Evolutionary conservation across 2,329 filamentous ascomycete genomes (phyloP).

Genomic region (Celoporthe dispersa): DNA sequence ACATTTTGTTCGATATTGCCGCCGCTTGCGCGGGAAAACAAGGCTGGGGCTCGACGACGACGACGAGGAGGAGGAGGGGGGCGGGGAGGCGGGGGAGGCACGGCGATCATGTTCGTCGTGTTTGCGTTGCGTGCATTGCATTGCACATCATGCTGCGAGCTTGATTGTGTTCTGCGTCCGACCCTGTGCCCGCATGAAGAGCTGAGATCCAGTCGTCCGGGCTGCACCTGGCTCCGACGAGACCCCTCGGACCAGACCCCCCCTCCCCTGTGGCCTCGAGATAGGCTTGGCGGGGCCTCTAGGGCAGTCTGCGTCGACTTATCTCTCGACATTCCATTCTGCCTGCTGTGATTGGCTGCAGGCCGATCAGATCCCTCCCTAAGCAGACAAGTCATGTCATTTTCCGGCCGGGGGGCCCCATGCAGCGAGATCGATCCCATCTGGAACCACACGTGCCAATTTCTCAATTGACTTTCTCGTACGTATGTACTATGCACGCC

Average conservation of each 20-base stretch:
- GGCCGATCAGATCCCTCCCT: neutral
- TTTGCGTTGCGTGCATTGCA: constrained; percentile 13
- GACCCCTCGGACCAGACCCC: neutral
- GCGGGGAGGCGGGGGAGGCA: neutral
- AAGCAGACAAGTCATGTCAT: neutral
- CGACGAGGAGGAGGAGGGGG: neutral
- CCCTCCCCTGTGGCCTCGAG: neutral
- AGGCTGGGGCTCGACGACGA: neutral
- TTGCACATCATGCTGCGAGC: constrained; percentile 11
- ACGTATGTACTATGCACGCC: neutral
- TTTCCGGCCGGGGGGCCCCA: neutral
- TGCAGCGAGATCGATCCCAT: constrained; percentile 4
- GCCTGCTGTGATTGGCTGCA: constrained; percentile 9
- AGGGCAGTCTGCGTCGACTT: constrained; percentile 14
- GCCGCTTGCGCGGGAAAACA: constrained; percentile 12
- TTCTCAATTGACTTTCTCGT: constrained; percentile 7
- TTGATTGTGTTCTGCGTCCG: constrained; percentile 8
- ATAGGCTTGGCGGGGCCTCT: neutral
- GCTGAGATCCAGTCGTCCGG: constrained; percentile 4
- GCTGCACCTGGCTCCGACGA: neutral
- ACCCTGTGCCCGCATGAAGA: neutral
- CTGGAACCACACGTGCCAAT: constrained; percentile 7
- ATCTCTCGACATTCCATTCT: constrained; percentile 11
- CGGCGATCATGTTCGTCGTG: neutral
- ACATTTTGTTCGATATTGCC: constrained; percentile 1